Percentiles rank a stretch among this genome's conserved stretches.
These are phyloP conservation scores for Lentinula aciculospora DNA, from an alignment of 768 basidiomycete species.

Conservation along the genomic window DNA sequence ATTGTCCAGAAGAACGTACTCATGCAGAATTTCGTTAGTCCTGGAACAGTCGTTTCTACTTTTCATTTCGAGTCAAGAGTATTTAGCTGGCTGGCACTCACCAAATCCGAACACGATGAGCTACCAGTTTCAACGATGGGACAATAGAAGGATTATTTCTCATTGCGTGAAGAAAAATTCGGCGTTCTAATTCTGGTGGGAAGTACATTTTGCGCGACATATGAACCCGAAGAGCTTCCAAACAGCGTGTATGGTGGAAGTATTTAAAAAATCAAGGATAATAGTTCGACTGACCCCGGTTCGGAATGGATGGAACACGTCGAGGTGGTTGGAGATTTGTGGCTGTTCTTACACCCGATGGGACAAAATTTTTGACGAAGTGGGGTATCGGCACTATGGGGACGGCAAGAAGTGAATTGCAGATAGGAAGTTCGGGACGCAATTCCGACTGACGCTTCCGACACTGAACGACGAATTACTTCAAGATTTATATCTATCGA, in stretches of 20 bases:
- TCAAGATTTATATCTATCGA: too few relatives aligned
- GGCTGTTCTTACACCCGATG: neutral
- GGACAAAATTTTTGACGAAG: too few relatives aligned
- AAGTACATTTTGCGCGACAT: constrained; percentile 1
- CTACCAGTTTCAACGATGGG: constrained; percentile 4
- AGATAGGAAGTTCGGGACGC: neutral
- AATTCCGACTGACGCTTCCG: too few relatives aligned
- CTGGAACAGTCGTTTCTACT: neutral
- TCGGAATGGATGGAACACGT: too few relatives aligned
- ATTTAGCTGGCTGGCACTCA: neutral
- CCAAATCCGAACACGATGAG: constrained; percentile 4
- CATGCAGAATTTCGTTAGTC: constrained; percentile 4
- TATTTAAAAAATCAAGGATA: too few relatives aligned
- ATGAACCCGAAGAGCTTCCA: neutral
- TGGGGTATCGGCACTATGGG: neutral
- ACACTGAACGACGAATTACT: too few relatives aligned
- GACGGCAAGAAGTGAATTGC: neutral
- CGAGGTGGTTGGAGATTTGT: neutral
- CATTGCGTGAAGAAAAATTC: neutral
- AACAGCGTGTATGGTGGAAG: neutral
- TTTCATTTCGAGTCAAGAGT: neutral
- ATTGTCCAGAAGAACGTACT: constrained; percentile 5
- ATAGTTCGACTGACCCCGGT: too few relatives aligned
- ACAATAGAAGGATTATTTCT: constrained; percentile 1
- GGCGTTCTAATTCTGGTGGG: constrained; percentile 4